Conservation (phyloP, 2,329 filamentous ascomycete genomes). For the Clonostachys rhizophaga region DNA sequence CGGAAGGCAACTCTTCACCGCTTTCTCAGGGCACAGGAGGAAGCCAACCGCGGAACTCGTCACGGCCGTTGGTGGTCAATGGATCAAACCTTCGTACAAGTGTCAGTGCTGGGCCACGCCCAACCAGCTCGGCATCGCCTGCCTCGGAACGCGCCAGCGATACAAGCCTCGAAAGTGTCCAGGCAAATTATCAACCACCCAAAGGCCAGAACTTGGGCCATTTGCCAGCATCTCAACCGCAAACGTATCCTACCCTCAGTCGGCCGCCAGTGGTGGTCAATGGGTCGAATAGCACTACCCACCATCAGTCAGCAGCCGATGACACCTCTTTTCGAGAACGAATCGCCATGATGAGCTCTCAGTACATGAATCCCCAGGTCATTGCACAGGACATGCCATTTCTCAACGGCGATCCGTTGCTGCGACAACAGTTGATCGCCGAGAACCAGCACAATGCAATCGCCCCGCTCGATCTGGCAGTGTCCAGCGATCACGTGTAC, state of each 20-base stretch:
- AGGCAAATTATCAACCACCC: background rate
- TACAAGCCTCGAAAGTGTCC: background rate
- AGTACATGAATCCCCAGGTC: constrained; percentile 17
- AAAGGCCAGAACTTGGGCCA: background rate
- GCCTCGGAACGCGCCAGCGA: constrained; percentile 12
- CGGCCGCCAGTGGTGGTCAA: constrained; percentile 26
- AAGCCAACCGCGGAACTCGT: constrained; percentile 21
- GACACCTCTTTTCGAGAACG: constrained; percentile 35
- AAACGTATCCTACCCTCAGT: constrained; percentile 9
- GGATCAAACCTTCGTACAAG: constrained; percentile 34
- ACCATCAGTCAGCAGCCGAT: constrained; percentile 13
- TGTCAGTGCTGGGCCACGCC: constrained; percentile 8
- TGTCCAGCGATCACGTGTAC: constrained; percentile 31
- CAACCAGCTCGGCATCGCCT: constrained; percentile 7
- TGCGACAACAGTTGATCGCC: constrained; percentile 27
- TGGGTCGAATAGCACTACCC: constrained; percentile 16
- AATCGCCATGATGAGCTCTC: constrained; percentile 30
- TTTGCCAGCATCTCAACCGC: constrained; percentile 5
- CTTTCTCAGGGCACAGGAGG: constrained; percentile 4
- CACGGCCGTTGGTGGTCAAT: constrained; percentile 49
- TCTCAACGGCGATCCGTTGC: constrained; percentile 16
- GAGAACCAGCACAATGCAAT: constrained; percentile 38
- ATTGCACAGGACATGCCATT: constrained; percentile 22
- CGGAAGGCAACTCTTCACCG: no score
- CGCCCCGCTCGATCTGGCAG: constrained; percentile 51